A percentile compares a stretch with the other conserved stretches of the same genome.
Evolutionary conservation across 116 monocot species (phyloP).

Genomic region (Cymodocea nodosa): DNA sequence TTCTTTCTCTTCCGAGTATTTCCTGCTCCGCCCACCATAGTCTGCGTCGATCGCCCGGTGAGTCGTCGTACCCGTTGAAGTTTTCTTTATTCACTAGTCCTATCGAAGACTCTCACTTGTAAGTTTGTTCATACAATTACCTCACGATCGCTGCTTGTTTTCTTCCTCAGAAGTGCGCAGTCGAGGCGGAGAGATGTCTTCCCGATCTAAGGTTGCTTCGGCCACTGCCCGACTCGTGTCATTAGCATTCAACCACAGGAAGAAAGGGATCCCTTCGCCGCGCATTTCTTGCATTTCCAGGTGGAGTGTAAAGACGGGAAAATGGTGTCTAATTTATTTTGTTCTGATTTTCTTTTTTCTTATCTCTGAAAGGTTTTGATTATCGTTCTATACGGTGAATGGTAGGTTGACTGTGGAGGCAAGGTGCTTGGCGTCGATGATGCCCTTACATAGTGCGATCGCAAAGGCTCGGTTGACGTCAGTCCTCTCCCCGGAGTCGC

Average conservation of each 20-base stretch:
- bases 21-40: too few species aligned
- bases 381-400: background rate
- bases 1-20: too few species aligned
- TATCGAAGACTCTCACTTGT: too few species aligned
- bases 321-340: too few species aligned
- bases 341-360: background rate
- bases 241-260: background rate
- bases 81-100: too few species aligned
- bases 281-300: background rate
- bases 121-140: too few species aligned
- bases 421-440: conserved; percentile 34
- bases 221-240: background rate
- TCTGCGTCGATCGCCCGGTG: too few species aligned
- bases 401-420: conserved; percentile 25
- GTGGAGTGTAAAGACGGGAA: background rate
- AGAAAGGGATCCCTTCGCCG: background rate
- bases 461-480: conserved; percentile 51
- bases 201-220: conserved; percentile 7
- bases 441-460: conserved; percentile 64
- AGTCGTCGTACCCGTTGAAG: too few species aligned
- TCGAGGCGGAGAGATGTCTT: too few species aligned
- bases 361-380: background rate
- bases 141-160: too few species aligned
- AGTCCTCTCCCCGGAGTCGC: conserved; percentile 44
- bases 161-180: too few species aligned